These are phyloP conservation scores for Hypoxylon trugodes DNA, from an alignment of 495 filamentous ascomycete genomes.

Conservation along the genomic window DNA sequence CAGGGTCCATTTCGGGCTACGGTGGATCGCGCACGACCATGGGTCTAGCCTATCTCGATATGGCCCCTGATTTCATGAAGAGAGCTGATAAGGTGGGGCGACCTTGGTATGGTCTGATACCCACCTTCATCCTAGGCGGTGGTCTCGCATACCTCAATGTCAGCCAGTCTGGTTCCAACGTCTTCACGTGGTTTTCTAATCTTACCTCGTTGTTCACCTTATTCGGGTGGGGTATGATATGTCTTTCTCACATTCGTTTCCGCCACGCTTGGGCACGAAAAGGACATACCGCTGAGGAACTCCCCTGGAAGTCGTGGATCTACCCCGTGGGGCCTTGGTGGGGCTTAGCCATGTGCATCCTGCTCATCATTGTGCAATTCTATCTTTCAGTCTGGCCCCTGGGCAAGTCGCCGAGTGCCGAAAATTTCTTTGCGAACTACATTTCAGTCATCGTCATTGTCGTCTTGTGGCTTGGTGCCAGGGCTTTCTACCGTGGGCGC, in stretches of 20 bases:
- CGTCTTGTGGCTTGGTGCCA: constrained; percentile 45
- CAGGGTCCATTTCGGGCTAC: constrained; percentile 66
- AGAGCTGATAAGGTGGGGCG: constrained; percentile 63
- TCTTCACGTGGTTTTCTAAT: constrained; percentile 66
- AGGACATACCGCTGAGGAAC: constrained; percentile 54
- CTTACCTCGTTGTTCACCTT: constrained; percentile 74
- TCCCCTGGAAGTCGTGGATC: constrained; percentile 53
- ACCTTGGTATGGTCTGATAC: constrained; percentile 56
- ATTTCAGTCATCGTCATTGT: constrained; percentile 65
- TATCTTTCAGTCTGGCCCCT: constrained; percentile 63
- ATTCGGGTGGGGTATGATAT: constrained; percentile 80
- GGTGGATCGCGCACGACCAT: constrained; percentile 65
- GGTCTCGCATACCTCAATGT: constrained; percentile 64
- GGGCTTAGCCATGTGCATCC: constrained; percentile 60
- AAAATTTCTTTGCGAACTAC: constrained; percentile 66
- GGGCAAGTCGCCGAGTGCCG: constrained; percentile 51
- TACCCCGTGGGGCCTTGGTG: constrained; percentile 66
- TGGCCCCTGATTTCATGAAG: constrained; percentile 59
- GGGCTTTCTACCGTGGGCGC: constrained; percentile 57
- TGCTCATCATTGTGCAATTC: constrained; percentile 64
- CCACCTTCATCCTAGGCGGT: constrained; percentile 59
- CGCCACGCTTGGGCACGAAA: constrained; percentile 59
- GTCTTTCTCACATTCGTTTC: constrained; percentile 72
- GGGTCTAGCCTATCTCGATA: constrained; percentile 57
- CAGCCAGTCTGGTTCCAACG: constrained; percentile 46